These are phyloP conservation scores for Babesia divergens DNA, from an alignment of 169 alveolate species.

Conservation along the genomic window DNA sequence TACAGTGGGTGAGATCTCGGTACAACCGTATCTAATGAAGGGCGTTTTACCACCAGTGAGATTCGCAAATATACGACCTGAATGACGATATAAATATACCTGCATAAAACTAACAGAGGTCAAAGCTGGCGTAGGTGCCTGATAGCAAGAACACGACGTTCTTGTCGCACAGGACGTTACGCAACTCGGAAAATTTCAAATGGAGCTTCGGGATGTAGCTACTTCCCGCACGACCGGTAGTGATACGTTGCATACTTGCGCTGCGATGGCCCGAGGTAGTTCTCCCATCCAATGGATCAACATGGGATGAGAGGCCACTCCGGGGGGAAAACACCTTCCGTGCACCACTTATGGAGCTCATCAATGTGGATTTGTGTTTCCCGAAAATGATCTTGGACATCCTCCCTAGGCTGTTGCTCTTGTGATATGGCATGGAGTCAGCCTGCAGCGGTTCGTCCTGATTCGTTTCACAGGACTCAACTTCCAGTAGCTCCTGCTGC, in stretches of 20 bases:
- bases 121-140: conserved; percentile 53
- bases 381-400: conserved; percentile 7
- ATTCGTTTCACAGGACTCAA: neutral
- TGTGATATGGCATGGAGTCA: too few relatives aligned
- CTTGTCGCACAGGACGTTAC: conserved; percentile 57
- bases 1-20: conserved; percentile 52
- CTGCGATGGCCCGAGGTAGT: neutral
- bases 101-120: conserved; percentile 22
- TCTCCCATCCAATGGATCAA: neutral
- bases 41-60: conserved; percentile 60
- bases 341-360: neutral
- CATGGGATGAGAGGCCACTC: neutral
- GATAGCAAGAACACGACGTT: conserved; percentile 46
- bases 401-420: neutral
- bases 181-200: conserved; percentile 56
- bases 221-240: neutral
- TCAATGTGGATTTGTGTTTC: neutral
- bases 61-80: conserved; percentile 34
- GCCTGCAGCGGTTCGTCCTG: neutral
- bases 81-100: too few relatives aligned
- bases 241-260: neutral
- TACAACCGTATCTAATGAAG: conserved; percentile 30
- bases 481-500: neutral
- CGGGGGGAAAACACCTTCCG: neutral
- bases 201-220: conserved; percentile 59